phyloP scores from a whole-genome alignment of 2,329 filamentous ascomycete genomes.

The Stagonosporopsis vannaccii region DNA sequence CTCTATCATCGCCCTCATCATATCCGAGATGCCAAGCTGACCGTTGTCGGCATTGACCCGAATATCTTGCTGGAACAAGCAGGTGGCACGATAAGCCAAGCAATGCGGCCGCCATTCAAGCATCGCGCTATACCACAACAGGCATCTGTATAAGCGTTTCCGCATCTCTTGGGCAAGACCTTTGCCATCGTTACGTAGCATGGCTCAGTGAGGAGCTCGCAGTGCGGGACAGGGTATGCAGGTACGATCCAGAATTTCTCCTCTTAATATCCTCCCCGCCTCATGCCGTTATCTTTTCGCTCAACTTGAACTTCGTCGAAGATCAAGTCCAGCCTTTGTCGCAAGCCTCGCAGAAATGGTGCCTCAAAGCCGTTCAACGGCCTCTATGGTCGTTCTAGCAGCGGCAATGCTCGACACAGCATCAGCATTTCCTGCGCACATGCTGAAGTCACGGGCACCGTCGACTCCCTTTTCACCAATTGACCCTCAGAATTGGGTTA shows the following conservation, averaged over 20 bases:
- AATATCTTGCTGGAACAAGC: slow-evolving; percentile 28
- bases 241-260: neutral
- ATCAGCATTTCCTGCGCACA: slow-evolving; percentile 27
- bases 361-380: slow-evolving; percentile 10
- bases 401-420: slow-evolving; percentile 26
- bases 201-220: slow-evolving; percentile 15
- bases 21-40: slow-evolving; percentile 13
- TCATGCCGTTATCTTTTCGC: neutral
- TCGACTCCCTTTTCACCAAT: slow-evolving; percentile 58
- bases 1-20: slow-evolving; percentile 2
- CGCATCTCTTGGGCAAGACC: slow-evolving; percentile 16
- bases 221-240: slow-evolving; percentile 3
- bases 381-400: slow-evolving; percentile 24
- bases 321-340: slow-evolving; percentile 1
- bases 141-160: slow-evolving; percentile 33
- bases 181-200: slow-evolving; percentile 26
- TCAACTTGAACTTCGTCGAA: slow-evolving; percentile 1
- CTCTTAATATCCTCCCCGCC: neutral
- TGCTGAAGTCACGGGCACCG: slow-evolving; percentile 19
- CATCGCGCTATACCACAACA: slow-evolving; percentile 29
- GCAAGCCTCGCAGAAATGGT: neutral
- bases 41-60: slow-evolving; percentile 3
- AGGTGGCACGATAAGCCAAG: slow-evolving; percentile 39
- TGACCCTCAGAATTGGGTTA: slow-evolving; percentile 62
- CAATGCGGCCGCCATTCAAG: slow-evolving; percentile 10